These are phyloP conservation scores for Umbelopsis ramanniana DNA, from an alignment of 192 early-diverging fungal species.

Conservation along the genomic window DNA sequence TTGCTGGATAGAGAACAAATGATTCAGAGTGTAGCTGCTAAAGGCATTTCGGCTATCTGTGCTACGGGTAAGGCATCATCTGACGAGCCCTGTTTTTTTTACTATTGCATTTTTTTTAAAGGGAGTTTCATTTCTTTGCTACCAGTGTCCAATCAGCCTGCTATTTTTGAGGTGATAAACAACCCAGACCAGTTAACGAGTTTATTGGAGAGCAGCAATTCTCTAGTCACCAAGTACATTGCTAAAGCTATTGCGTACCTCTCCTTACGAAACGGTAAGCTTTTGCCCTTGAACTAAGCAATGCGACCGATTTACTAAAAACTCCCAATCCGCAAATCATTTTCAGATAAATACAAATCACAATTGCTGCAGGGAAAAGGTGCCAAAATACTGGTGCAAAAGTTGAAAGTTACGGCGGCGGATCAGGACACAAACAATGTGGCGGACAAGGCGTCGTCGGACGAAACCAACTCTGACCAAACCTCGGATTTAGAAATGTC, in stretches of 20 bases:
- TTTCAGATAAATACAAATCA: slow-evolving; percentile 45
- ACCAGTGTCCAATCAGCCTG: slow-evolving; percentile 49
- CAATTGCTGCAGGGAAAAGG: slow-evolving; percentile 37
- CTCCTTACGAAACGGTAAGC: slow-evolving; percentile 56
- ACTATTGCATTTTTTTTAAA: not conserved
- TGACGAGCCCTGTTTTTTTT: not conserved
- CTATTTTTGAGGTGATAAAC: slow-evolving; percentile 52
- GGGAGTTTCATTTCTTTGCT: not conserved
- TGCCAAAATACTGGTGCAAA: slow-evolving; percentile 27
- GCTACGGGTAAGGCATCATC: slow-evolving; percentile 30
- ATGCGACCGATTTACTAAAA: slow-evolving; percentile 21
- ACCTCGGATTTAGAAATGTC: slow-evolving; percentile 29
- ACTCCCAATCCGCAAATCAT: not conserved
- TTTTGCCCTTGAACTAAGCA: too few relatives aligned
- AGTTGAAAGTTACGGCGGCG: not conserved
- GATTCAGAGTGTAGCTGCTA: slow-evolving; percentile 48
- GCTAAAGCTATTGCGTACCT: slow-evolving; percentile 62
- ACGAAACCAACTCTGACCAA: slow-evolving; percentile 15
- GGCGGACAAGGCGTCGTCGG: slow-evolving; percentile 5
- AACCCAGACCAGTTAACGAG: slow-evolving; percentile 42
- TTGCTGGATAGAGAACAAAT: slow-evolving; percentile 33
- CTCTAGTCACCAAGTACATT: slow-evolving; percentile 55
- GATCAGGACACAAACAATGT: not conserved
- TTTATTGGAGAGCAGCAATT: slow-evolving; percentile 46
- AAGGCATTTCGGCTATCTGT: slow-evolving; percentile 47